phyloP scores from a whole-genome alignment of 306 rosid genomes.

The Luffa aegyptiaca region DNA sequence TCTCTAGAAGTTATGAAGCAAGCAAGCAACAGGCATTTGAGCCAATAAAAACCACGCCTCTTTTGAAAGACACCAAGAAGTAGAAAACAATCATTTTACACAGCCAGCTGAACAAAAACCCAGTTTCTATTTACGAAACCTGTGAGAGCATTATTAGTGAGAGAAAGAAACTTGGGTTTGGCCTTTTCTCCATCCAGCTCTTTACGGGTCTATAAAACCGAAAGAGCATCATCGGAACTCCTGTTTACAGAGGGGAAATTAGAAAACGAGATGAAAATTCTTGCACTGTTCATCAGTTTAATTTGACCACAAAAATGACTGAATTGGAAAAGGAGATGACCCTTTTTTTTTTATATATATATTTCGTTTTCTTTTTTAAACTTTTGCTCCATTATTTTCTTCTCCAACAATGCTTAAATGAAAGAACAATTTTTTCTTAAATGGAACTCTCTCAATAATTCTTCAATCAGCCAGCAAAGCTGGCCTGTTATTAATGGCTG shows the following conservation, averaged over 20 bases:
- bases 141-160: slow-evolving; percentile 32
- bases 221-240: slow-evolving; percentile 36
- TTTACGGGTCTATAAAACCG: slow-evolving; percentile 33
- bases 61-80: slow-evolving; percentile 19
- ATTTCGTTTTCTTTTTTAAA: background rate
- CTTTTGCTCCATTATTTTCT: background rate
- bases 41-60: slow-evolving; percentile 21
- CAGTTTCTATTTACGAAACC: slow-evolving; percentile 38
- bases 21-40: slow-evolving; percentile 17
- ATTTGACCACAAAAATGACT: background rate
- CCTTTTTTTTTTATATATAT: background rate
- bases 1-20: slow-evolving; percentile 19
- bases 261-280: slow-evolving; percentile 9
- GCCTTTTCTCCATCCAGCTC: slow-evolving; percentile 42
- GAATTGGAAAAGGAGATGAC: background rate
- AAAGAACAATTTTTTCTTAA: background rate
- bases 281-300: slow-evolving; percentile 17
- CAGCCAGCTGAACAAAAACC: slow-evolving; percentile 30
- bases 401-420: background rate
- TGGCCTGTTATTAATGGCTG: background rate
- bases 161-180: slow-evolving; percentile 29
- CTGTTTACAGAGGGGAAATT: slow-evolving; percentile 9
- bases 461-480: background rate
- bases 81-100: slow-evolving; percentile 37
- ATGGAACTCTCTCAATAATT: background rate